Percentiles rank a stretch among this genome's conserved stretches.
These are phyloP conservation scores for Fusarium hostae DNA, from an alignment of 2,329 filamentous ascomycete genomes.

Conservation along the genomic window DNA sequence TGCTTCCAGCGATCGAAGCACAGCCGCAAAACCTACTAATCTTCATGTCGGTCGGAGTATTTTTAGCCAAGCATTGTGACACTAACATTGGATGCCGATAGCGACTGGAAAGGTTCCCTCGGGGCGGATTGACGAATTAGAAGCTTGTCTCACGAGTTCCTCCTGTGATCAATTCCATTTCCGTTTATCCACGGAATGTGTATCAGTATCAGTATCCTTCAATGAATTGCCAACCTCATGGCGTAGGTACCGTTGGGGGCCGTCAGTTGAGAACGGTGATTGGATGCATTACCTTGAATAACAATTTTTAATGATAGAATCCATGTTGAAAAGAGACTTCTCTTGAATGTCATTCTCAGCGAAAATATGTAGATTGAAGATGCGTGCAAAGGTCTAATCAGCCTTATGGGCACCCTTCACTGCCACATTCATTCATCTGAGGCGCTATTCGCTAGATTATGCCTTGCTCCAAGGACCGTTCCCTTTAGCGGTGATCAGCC, in stretches of 20 bases:
- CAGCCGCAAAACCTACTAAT: background rate
- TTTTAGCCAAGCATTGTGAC: background rate
- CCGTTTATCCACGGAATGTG: background rate
- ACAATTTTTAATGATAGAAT: background rate
- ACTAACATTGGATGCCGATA: background rate
- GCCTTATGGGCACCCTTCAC: background rate
- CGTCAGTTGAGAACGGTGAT: background rate
- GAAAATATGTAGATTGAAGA: background rate
- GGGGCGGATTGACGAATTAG: background rate
- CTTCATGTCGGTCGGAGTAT: background rate
- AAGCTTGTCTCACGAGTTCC: background rate
- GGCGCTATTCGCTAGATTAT: background rate
- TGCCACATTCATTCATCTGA: background rate
- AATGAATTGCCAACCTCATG: background rate
- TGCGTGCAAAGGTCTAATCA: background rate
- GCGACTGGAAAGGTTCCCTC: background rate
- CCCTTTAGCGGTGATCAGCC: background rate
- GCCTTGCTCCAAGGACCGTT: background rate
- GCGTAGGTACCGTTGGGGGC: background rate
- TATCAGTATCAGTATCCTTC: no score
- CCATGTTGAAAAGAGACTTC: background rate
- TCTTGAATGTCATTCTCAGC: background rate
- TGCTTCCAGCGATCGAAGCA: background rate
- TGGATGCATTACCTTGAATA: background rate
- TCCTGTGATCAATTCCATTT: background rate